Evolutionary conservation across 768 basidiomycete genomes (phyloP), one percentile per base, ranked within the genome.

Genomic region (Mrakia gelida): DNA sequence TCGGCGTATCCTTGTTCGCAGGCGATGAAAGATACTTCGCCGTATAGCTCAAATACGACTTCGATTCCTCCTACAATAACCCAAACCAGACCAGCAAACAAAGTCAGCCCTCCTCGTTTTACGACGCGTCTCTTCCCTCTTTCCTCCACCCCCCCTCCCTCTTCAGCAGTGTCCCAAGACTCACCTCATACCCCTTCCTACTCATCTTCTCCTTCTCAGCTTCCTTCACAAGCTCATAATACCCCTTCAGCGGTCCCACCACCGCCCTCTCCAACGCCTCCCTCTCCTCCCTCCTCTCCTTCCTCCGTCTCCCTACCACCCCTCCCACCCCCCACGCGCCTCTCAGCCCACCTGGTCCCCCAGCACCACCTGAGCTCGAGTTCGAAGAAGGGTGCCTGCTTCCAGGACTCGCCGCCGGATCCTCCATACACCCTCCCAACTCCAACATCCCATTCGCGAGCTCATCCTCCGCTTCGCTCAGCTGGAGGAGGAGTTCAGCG

Each of bases 41-140:
- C 0, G 63, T 56, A 41, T 70, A 78, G 30, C 32, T 26, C 32
- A 68, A 38, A 30, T 68, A 71, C 0, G 72, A 28, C 56, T 78
- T 78, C 41, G 61, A 68, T 67, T 78, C 77, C 41, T 78, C 77
- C 77, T 78, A 59, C 26, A 41, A 32, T n/a, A 73, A 41, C 26
- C 28, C 26, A 38, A 34, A 15, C 41, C 41, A 18, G 21, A 49
- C 45, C 15, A 23, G 21, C 59, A 26, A 26, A 11, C 6, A 71
- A 8, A 10, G 38, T 54, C 75, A 71, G 54, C 67, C n/a, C n/a
- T 61, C 49, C 49, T 21, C 49, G 9, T 2, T 21, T 16, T 52
- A n/a, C 49, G 49, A 21, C 49, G 49, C 49, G 49, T 52, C 49
- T 21, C 7, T 7, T 21, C 18, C 49, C 49, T 30, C 38, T 26